Conservation (phyloP, 305 asterid genomes). For the Solanum chacoense region DNA sequence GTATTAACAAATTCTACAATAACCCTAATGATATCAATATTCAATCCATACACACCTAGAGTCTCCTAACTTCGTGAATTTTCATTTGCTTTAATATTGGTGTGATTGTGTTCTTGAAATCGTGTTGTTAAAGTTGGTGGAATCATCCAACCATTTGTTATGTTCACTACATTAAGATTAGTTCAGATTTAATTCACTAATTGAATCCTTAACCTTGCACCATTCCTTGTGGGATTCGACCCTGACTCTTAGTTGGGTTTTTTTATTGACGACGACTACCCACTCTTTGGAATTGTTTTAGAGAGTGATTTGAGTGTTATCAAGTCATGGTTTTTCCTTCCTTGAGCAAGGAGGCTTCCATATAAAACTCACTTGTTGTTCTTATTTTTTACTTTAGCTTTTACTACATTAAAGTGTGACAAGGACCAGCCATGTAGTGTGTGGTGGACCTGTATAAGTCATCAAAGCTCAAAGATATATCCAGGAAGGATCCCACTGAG, state of each 20-base stretch:
- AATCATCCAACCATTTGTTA: background rate
- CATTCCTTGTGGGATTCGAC: too few species aligned
- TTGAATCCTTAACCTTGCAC: too few species aligned
- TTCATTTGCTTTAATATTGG: background rate
- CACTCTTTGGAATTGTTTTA: too few species aligned
- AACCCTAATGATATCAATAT: too few species aligned
- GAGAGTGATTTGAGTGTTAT: too few species aligned
- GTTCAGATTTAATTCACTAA: too few species aligned
- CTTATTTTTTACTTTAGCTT: background rate
- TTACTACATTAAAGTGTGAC: background rate
- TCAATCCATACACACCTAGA: background rate
- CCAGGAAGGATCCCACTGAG: conserved; percentile 32
- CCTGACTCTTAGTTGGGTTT: too few species aligned
- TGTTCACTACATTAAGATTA: background rate
- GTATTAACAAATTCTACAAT: background rate
- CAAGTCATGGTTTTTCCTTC: background rate
- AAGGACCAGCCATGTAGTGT: background rate
- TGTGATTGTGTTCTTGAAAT: background rate
- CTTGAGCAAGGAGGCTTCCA: background rate
- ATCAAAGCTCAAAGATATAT: conserved; percentile 17
- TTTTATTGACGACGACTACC: too few species aligned
- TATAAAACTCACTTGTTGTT: background rate
- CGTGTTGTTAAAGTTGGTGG: background rate
- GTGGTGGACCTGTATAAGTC: background rate
- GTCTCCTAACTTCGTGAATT: background rate